These are phyloP conservation scores for Lactarius deliciosus DNA, from an alignment of 768 basidiomycete genomes.

Conservation along the genomic window DNA sequence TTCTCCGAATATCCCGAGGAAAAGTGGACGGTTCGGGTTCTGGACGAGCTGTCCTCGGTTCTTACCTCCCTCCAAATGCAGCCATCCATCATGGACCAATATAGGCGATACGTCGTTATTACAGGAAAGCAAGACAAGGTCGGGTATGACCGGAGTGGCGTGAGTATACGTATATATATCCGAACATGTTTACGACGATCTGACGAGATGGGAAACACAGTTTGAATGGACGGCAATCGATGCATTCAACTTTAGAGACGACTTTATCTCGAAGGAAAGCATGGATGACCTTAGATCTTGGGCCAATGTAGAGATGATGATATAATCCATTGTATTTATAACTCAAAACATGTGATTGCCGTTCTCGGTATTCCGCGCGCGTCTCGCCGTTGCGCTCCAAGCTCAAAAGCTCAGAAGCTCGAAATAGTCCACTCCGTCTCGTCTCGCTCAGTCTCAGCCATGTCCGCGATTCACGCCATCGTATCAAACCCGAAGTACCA, in stretches of 20 bases:
- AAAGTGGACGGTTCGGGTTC: constrained; percentile 42
- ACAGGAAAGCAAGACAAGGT: constrained; percentile 39
- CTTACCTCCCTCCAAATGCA: constrained; percentile 52
- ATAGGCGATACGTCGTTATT: constrained; percentile 67
- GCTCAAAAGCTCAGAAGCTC: constrained; percentile 3
- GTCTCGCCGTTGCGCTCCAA: background rate
- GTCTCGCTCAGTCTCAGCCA: constrained; percentile 14
- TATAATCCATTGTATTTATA: background rate
- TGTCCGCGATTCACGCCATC: constrained; percentile 37
- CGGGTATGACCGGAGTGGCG: constrained; percentile 43
- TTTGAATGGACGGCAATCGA: constrained; percentile 51
- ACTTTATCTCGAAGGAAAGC: constrained; percentile 41
- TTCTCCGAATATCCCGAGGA: constrained; percentile 39
- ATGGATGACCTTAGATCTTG: constrained; percentile 21
- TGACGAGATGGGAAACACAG: constrained; percentile 37
- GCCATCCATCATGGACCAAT: constrained; percentile 57
- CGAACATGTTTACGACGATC: constrained; percentile 17
- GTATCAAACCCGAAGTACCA: constrained; percentile 75
- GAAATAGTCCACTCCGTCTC: background rate
- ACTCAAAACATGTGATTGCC: constrained; percentile 22
- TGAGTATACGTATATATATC: constrained; percentile 38
- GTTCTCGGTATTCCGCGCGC: background rate
- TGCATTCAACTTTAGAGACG: constrained; percentile 60
- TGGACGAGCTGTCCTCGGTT: constrained; percentile 42
- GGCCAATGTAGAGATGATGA: constrained; percentile 19